Evolutionary conservation across 805 yeast genomes (phyloP), one percentile per base, ranked within the genome.

Genomic region (Metschnikowia corniflorae): DNA sequence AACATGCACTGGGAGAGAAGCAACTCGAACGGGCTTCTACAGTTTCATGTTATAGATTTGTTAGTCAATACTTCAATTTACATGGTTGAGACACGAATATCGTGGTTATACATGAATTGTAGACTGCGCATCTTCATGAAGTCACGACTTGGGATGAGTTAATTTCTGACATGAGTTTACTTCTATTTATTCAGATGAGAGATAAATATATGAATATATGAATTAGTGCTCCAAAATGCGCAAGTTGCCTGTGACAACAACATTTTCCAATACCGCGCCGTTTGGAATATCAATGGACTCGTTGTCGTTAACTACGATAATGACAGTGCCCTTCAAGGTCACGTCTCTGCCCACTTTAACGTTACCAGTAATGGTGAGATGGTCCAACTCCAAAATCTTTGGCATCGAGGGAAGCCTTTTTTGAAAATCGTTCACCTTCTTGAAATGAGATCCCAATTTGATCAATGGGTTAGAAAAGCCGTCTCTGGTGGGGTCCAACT

Each of bases 281-380:
- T 93, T 89, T 53, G 98, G 98, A 72, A 93, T 87, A 60, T 93
- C 97, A 55, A 93, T 93, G 70, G 79, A 86, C 61, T 88, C 93
- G 44, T 97, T 97, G 57, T 93, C 97, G 42, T 89, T 88, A 65
- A 97, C 91, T 36, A 93, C 97, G 51, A 93, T 86, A 57, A 93
- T 93, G 44, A 93, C 98, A 8, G 97, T 93, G 48, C 98, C 98
- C 73, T 86, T 93, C 58, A 93, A 77, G 33, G 86, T 82, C 47
- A 93, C 95, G 54, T 78, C 80, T 62, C 84, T 85, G 57, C 98
- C 98, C 50, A 93, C 73, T 54, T 67, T 77, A 29, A 93, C 98
- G 58, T 93, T 91, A 66, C 98, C 98, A 37, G 97, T 93, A 49
- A 93, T 89, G 33, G 97, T 93, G 55, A 93, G 79, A 65, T 93